Percentiles rank a stretch among this genome's conserved stretches.
Evolutionary conservation across 2,329 filamentous ascomycete species (phyloP).

Genomic region (Paraconiothyrium sp.): DNA sequence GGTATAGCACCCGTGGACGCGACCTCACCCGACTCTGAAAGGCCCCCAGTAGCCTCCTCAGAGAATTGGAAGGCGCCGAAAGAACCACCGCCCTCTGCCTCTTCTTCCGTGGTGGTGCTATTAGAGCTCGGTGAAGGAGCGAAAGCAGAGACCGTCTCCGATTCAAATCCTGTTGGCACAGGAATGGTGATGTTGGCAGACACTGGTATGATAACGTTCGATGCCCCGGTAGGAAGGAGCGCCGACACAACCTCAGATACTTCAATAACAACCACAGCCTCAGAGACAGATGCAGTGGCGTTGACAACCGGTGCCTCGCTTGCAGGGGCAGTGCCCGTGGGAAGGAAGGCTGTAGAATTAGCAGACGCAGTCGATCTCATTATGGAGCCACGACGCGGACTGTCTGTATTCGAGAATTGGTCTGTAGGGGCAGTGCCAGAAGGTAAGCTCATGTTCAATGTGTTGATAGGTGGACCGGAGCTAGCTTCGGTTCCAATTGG

Average conservation of each 20-base stretch:
- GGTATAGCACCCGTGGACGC: constrained; percentile 12
- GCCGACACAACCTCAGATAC: background rate
- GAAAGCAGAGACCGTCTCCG: constrained; percentile 9
- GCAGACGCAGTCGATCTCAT: no score
- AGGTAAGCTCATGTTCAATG: constrained; percentile 1
- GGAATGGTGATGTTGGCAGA: constrained; percentile 10
- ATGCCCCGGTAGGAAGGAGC: background rate
- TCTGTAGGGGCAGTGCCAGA: constrained; percentile 16
- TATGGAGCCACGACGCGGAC: no score
- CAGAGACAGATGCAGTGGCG: background rate
- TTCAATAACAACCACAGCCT: background rate
- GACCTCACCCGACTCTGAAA: constrained; percentile 6
- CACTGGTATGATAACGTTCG: constrained; percentile 3
- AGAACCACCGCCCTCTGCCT: background rate
- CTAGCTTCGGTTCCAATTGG: constrained; percentile 16
- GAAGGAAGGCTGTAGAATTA: background rate
- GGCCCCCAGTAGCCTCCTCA: constrained; percentile 12
- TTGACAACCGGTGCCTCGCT: constrained; percentile 4
- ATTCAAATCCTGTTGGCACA: background rate
- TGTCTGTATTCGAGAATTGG: background rate
- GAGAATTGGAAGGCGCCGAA: constrained; percentile 4
- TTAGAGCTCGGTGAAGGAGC: constrained; percentile 11
- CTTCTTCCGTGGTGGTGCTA: constrained; percentile 1
- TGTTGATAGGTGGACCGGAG: constrained; percentile 2
- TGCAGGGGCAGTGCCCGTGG: constrained; percentile 15